Evolutionary conservation across 768 basidiomycete genomes (phyloP), one percentile per base, ranked within the genome.

Genomic region (Naganishia antarctica): DNA sequence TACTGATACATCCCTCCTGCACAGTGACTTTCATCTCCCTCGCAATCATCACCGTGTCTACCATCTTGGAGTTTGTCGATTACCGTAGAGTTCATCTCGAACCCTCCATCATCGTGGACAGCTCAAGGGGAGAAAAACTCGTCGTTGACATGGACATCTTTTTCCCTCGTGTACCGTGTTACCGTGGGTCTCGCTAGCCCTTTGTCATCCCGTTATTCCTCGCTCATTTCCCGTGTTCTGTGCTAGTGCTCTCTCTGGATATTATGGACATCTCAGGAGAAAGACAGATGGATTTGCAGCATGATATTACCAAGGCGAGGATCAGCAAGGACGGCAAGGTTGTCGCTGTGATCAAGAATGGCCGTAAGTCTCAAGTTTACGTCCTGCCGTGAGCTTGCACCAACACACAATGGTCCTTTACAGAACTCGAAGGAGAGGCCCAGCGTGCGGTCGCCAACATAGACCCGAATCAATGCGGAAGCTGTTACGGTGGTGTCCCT

Each of bases 211-310:
- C 5, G 23, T n/a, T 25, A 6, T 2, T n/a, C 28, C 23, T 21
- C 58, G 23, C 51, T 49, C 29, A 62, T 28, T 8, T 23, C 5
- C 28, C 18, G 32, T 29, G 41, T 31, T 37, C 15, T 15, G 8
- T 37, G 8, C 8, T 15, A 99, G 94, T 99, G 49, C 83, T 99
- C 60, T 93, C 90, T 75, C 80, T 98, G 60, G 96, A 99, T 78
- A 86, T 98, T 59, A 93, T 97, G 90, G 96, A 99, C 74, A 96
- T 99, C 65, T 90, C 89, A 64, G 96, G 96, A 28, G 96, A 97
- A 81, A 85, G 88, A 29, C 94, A 97, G 76, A 83, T 87, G 64
- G 80, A 97, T 73, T 75, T 97, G 51, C 84, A 91, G 8, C 93
- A 97, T 76, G 91, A 90, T 71, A 83, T 98, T 61, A 71, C 86